phyloP scores from a whole-genome alignment of 306 rosid genomes.

The Carpinus viminea region DNA sequence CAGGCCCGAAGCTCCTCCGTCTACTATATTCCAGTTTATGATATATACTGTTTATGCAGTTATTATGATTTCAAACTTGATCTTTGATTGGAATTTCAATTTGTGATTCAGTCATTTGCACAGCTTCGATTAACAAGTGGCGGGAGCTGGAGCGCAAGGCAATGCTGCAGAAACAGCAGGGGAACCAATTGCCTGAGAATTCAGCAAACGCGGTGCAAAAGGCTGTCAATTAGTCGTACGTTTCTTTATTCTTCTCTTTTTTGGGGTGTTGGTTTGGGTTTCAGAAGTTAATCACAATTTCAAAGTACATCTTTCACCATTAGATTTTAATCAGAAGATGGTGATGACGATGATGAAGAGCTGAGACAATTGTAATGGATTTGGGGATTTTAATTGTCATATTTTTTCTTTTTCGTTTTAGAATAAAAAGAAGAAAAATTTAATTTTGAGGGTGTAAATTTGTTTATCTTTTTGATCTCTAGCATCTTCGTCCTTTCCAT shows the following conservation, averaged over 20 bases:
- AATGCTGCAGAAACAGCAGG: constrained; percentile 30
- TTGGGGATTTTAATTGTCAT: not conserved
- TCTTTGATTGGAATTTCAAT: not conserved
- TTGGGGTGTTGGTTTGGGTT: not conserved
- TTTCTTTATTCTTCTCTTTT: not conserved
- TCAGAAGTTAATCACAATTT: not conserved
- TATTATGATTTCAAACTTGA: not conserved
- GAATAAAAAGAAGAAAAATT: too few relatives aligned
- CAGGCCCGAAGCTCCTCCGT: constrained; percentile 79
- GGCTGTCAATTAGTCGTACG: constrained; percentile 34
- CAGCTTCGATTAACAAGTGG: constrained; percentile 52
- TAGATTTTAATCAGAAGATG: not conserved
- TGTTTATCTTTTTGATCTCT: too few relatives aligned
- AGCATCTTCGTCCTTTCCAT: not conserved
- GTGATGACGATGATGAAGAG: not conserved
- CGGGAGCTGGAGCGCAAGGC: constrained; percentile 57
- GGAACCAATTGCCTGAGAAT: constrained; percentile 20
- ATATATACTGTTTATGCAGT: not conserved
- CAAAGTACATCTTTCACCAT: not conserved
- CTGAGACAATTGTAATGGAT: not conserved
- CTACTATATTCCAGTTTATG: constrained; percentile 43
- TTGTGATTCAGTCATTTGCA: constrained; percentile 47
- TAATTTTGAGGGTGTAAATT: not conserved
- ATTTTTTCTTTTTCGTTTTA: not conserved
- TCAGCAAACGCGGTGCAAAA: constrained; percentile 39